A percentile compares a stretch with the other conserved stretches of the same genome.
phyloP scores from a whole-genome alignment of 371 early-diverging fungal genomes.

The Parasitella parasitica region DNA sequence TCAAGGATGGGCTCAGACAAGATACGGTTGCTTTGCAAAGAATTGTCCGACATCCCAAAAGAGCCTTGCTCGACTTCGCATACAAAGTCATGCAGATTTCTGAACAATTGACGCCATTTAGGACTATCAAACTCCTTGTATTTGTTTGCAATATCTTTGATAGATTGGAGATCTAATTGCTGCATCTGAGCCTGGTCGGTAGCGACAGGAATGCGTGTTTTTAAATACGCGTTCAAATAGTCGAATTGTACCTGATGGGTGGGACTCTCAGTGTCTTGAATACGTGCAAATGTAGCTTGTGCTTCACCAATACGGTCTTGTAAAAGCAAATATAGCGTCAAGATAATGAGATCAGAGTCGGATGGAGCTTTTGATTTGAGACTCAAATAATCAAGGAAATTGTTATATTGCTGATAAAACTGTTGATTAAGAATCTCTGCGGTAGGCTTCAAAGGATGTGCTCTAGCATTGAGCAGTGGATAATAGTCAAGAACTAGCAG shows the following conservation, averaged over 20 bases:
- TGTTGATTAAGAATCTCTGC: conserved; percentile 40
- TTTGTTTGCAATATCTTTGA: conserved; percentile 34
- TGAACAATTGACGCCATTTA: conserved; percentile 52
- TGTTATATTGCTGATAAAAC: conserved; percentile 44
- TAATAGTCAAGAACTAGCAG: conserved; percentile 45
- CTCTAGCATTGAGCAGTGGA: conserved; percentile 53
- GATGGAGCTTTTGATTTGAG: conserved; percentile 26
- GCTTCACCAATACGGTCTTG: conserved; percentile 62
- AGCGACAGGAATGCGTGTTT: conserved; percentile 39
- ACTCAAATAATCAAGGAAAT: conserved; percentile 40
- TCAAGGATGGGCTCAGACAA: conserved; percentile 32
- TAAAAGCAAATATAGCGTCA: conserved; percentile 47
- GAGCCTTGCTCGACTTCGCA: conserved; percentile 38
- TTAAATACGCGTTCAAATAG: conserved; percentile 54
- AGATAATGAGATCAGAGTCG: conserved; percentile 35
- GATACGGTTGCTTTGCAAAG: conserved; percentile 1
- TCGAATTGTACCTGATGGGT: conserved; percentile 45
- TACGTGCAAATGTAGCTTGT: conserved; percentile 22
- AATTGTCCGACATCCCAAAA: neutral
- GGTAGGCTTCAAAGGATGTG: conserved; percentile 16
- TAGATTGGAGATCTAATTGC: conserved; percentile 31
- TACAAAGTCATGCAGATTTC: conserved; percentile 40
- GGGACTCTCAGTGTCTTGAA: neutral
- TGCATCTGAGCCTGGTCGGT: conserved; percentile 2
- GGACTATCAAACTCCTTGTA: conserved; percentile 43